Base-by-base conservation (phyloP, 257 asterid species). In the Rehmannia glutinosa region DNA sequence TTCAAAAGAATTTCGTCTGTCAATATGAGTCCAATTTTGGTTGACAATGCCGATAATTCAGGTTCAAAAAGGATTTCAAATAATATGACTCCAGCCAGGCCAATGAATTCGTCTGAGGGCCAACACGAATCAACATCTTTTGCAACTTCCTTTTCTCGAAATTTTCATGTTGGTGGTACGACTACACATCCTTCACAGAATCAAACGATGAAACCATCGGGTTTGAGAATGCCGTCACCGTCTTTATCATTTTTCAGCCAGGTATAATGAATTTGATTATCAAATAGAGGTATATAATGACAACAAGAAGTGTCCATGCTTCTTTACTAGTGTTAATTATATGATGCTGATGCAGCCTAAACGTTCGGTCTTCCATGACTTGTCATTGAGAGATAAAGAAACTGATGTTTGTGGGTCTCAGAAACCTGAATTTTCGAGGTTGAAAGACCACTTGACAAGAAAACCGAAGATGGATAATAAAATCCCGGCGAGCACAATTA, bases 151-250 rank as follows among this genome's bases (percentile, higher is more conserved):
- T n/a, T n/a, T n/a, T n/a, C n/a, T 33, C 80, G 41, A 24, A 81
- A 65, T 33, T 79, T 80, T 70, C 72, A 24, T 43, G 69, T 30
- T 42, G 59, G 72, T 50, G 82, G 79, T 19, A 76, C 55, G 45
- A 67, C n/a, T 56, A 32, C 55, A n/a, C n/a, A n/a, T 51, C 75
- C 76, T 50, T 47, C 33, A 38, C 83, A 64, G 62, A 50, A 66
- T 55, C 84, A 72, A 66, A 64, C 78, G 6, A 57, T 50, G 50
- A 89, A 83, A 72, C 96, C 96, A 60, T 85, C 98, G 3, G 88
- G 97, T 46, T 71, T 92, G 79, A 80, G 98, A 78, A 85, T 77
- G 96, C 97, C 98, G 6, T 92, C 98, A 32, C 98, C 98, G 19
- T 92, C 98, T 25, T 67, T 92, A 73, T 88, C 96, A 55, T 89